Percentiles rank a stretch among this genome's conserved stretches.
Evolutionary conservation across 2,329 filamentous ascomycete genomes (phyloP).

Genomic region (Colletotrichum theobromicola): DNA sequence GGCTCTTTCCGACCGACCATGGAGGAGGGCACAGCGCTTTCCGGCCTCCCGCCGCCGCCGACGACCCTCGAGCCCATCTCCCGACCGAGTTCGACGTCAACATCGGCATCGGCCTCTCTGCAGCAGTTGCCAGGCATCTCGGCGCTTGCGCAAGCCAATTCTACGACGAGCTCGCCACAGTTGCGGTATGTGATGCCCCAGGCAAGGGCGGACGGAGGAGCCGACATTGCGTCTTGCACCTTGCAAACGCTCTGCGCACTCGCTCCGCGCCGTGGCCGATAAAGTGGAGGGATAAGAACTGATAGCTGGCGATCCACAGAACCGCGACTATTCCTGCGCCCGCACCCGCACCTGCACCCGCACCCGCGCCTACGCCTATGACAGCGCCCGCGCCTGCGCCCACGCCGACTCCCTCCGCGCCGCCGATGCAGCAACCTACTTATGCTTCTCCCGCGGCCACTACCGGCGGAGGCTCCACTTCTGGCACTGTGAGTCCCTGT

Average conservation of each 20-base stretch:
- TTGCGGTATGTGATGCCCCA: conserved; percentile 45
- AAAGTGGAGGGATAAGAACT: conserved; percentile 7
- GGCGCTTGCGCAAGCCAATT: conserved; percentile 46
- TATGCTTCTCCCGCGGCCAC: conserved; percentile 8
- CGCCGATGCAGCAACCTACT: background rate
- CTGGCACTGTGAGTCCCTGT: conserved; percentile 5
- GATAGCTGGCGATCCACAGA: conserved; percentile 9
- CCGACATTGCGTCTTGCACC: background rate
- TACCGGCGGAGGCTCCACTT: conserved; percentile 4
- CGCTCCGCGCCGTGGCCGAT: background rate
- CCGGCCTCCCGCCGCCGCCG: conserved; percentile 27
- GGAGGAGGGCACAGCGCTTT: conserved; percentile 45
- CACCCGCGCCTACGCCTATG: conserved; percentile 5
- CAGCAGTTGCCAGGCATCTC: conserved; percentile 53
- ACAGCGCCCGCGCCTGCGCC: background rate
- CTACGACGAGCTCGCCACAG: conserved; percentile 47
- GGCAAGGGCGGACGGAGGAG: background rate
- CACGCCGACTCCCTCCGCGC: background rate
- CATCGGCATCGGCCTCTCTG: conserved; percentile 38
- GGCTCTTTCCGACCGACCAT: conserved; percentile 35
- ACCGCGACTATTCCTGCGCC: conserved; percentile 10
- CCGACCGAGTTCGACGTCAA: conserved; percentile 54
- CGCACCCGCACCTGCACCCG: conserved; percentile 5
- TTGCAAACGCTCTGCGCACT: background rate
- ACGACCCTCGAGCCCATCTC: conserved; percentile 47